A percentile compares a stretch with the other conserved stretches of the same genome.
These are phyloP conservation scores for Haberlea rhodopensis DNA, from an alignment of 257 asterid species.

Conservation along the genomic window DNA sequence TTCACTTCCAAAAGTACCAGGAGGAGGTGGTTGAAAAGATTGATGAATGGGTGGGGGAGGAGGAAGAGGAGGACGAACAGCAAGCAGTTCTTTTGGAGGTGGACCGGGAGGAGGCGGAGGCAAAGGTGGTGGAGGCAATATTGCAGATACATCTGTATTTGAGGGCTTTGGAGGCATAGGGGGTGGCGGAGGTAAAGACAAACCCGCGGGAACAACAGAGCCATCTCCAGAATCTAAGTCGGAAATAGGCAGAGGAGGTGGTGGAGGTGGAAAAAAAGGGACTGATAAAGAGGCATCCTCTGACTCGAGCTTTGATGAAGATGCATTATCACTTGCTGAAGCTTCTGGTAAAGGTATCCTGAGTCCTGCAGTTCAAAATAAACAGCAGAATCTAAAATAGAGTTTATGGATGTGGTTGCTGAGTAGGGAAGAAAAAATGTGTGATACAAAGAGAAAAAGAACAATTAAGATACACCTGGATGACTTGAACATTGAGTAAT, in stretches of 20 bases:
- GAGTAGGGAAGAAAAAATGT: constrained; percentile 1
- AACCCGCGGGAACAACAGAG: constrained; percentile 46
- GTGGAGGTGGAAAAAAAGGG: constrained; percentile 74
- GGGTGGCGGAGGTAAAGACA: constrained; percentile 91
- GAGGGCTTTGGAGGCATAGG: constrained; percentile 79
- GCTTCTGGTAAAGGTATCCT: constrained; percentile 75
- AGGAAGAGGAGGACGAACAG: constrained; percentile 38
- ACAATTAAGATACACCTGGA: neutral
- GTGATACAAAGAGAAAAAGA: constrained; percentile 7
- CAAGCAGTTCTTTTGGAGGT: constrained; percentile 71
- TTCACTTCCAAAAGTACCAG: constrained; percentile 60
- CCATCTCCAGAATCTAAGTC: constrained; percentile 61
- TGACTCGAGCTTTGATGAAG: constrained; percentile 56
- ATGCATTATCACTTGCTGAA: constrained; percentile 68
- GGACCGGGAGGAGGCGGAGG: constrained; percentile 74
- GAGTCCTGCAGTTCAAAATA: constrained; percentile 57
- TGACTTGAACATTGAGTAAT: neutral
- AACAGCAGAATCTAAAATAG: constrained; percentile 5
- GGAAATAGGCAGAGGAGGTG: constrained; percentile 61
- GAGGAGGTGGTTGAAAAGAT: constrained; percentile 73
- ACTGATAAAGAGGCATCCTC: constrained; percentile 51
- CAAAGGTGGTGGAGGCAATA: constrained; percentile 57
- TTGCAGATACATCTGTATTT: constrained; percentile 36
- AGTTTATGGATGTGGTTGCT: neutral
- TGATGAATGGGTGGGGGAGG: constrained; percentile 42